Conservation (phyloP, 768 basidiomycete species). For the Paxillus rubicundulus region DNA sequence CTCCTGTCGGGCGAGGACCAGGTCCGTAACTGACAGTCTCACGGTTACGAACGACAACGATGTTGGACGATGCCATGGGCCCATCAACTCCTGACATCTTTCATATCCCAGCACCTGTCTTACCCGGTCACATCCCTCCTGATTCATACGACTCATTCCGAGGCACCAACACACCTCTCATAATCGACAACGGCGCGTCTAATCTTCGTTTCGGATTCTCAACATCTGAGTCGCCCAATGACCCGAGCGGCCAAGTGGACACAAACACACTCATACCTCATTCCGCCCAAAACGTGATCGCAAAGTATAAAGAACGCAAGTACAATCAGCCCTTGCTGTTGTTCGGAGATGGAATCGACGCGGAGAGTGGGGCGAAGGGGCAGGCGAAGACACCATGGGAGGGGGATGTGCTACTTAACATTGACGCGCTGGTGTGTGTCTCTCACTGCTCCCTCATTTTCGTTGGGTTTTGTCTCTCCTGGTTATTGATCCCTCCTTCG, state of each 20-base stretch:
- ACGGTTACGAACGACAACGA: slow-evolving; percentile 6
- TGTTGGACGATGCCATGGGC: slow-evolving; percentile 9
- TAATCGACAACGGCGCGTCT: slow-evolving; percentile 90
- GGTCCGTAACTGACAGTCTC: neutral
- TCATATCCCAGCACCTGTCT: slow-evolving; percentile 20
- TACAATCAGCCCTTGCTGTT: slow-evolving; percentile 78
- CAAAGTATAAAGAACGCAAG: slow-evolving; percentile 89
- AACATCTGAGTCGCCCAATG: slow-evolving; percentile 35
- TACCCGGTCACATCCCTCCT: slow-evolving; percentile 35
- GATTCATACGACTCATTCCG: slow-evolving; percentile 54
- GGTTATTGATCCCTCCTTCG: slow-evolving; percentile 9
- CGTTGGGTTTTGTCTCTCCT: neutral
- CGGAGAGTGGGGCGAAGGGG: slow-evolving; percentile 78
- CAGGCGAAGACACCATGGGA: slow-evolving; percentile 88
- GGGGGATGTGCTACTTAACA: slow-evolving; percentile 88
- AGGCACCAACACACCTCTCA: slow-evolving; percentile 55
- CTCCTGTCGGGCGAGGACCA: neutral
- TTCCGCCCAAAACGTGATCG: slow-evolving; percentile 65
- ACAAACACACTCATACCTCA: slow-evolving; percentile 40
- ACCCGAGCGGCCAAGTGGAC: neutral
- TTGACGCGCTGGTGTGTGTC: slow-evolving; percentile 83
- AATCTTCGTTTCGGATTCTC: slow-evolving; percentile 83
- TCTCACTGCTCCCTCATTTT: neutral
- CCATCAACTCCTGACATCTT: slow-evolving; percentile 14
- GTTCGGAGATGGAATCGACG: slow-evolving; percentile 85